Percentiles rank a stretch among this genome's conserved stretches.
These are phyloP conservation scores for Eucalyptus regnans DNA, from an alignment of 345 rosid genomes.

Conservation along the genomic window DNA sequence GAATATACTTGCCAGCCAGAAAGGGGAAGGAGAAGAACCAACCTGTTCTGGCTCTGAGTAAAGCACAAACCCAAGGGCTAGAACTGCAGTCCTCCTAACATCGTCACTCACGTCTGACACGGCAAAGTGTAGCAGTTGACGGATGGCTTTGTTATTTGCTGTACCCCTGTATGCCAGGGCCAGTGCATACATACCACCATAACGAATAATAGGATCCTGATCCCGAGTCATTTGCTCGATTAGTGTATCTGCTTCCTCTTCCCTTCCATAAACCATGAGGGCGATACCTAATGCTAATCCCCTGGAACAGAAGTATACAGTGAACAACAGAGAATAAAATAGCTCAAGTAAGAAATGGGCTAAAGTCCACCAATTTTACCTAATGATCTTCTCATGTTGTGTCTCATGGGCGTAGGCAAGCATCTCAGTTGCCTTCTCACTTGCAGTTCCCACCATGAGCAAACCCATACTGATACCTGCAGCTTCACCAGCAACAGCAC, in stretches of 20 bases:
- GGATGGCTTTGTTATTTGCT: slow-evolving; percentile 97
- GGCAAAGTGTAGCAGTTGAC: slow-evolving; percentile 98
- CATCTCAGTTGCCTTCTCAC: slow-evolving; percentile 97
- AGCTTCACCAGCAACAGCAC: slow-evolving; percentile 99
- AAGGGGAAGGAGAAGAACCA: background rate
- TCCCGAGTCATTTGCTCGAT: slow-evolving; percentile 99
- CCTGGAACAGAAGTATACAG: slow-evolving; percentile 16
- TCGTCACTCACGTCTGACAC: slow-evolving; percentile 98
- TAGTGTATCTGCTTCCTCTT: slow-evolving; percentile 97
- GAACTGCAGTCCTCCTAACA: slow-evolving; percentile 96
- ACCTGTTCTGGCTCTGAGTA: slow-evolving; percentile 99
- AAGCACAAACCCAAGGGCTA: slow-evolving; percentile 97
- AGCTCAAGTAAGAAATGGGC: background rate
- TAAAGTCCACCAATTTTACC: slow-evolving; percentile 28
- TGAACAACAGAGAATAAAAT: background rate
- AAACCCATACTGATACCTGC: slow-evolving; percentile 99
- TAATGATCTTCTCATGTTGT: slow-evolving; percentile 95
- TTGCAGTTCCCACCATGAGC: slow-evolving; percentile 98
- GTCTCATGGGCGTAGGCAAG: slow-evolving; percentile 98
- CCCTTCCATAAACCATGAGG: slow-evolving; percentile 95
- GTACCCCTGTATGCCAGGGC: slow-evolving; percentile 98
- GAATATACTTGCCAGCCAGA: background rate
- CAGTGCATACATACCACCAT: slow-evolving; percentile 98
- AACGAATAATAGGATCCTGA: slow-evolving; percentile 95
- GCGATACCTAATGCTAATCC: slow-evolving; percentile 97